Evolutionary conservation across 2,329 filamentous ascomycete species (phyloP), one percentile per base, ranked within the genome.

Genomic region (Trichophyton simii): DNA sequence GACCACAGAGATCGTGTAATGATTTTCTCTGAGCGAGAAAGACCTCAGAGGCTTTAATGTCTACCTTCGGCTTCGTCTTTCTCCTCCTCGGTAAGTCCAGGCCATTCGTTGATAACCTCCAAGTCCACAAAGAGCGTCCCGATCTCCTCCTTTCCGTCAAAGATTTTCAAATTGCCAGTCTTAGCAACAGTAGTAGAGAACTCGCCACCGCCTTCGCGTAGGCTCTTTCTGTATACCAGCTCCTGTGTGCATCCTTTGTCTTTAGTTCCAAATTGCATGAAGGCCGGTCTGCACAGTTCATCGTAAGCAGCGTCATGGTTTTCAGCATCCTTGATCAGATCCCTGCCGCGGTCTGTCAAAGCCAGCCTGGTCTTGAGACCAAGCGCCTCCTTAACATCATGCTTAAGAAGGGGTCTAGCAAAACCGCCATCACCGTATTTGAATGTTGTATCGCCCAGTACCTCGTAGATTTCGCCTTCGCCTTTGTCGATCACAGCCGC

Each of bases 241-340:
- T 60, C 58, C 22, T n/a, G 13, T 15, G 58, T 60, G 42, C 58
- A 60, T 52, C 58, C 58, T 52, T 52, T 13, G 25, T n/a, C 58
- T 36, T 50, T 60, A 11, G 58, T 60, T 18, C 58, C 58, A 52
- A 60, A 50, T 20, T 13, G 6, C 13, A 52, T 25, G 20, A 60
- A 34, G 11, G 58, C 58, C 1, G 50, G 6, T 11, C 28, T 31
- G 20, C 58, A 60, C 58, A 38, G 38, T 13, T 52, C 50, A 28
- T 60, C 42, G 11, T 34, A 60, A n/a, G 46, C 46, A 15, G 11
- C 31, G 13, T 60, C 20, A 20, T 22, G 31, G 20, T 22, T 41
- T n/a, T 60, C 25, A 13, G 20, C 22, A 6, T 15, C 42, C 15
- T 34, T 31, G 13, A 60, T 46, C 25, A 60, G n/a, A 13, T 41